Conservation (phyloP, 2,329 filamentous ascomycete species). For the Pseudofabraea citricarpa region DNA sequence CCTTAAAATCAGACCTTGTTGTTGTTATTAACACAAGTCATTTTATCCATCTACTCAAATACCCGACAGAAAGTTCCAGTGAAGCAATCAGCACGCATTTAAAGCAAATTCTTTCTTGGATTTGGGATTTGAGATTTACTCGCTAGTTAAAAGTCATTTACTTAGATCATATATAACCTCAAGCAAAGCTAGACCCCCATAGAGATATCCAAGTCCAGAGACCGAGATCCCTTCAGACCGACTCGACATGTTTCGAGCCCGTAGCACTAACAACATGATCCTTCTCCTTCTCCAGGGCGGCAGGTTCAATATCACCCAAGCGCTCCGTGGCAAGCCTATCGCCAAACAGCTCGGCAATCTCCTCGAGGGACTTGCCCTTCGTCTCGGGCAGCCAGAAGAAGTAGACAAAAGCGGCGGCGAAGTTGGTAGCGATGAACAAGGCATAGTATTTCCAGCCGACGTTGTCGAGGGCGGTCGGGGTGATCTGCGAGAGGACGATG, state of each 20-base stretch:
- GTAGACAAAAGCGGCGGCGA: conserved; percentile 28
- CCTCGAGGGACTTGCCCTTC: conserved; percentile 61
- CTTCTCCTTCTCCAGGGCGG: not conserved
- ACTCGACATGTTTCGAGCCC: not conserved
- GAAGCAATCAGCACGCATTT: too few relatives aligned
- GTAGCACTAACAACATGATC: not conserved
- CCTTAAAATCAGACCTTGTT: too few relatives aligned
- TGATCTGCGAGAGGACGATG: conserved; percentile 28
- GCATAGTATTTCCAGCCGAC: conserved; percentile 35
- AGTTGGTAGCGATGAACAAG: conserved; percentile 30
- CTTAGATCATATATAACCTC: too few relatives aligned
- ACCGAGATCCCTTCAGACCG: too few relatives aligned
- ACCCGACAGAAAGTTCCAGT: too few relatives aligned
- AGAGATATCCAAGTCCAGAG: too few relatives aligned
- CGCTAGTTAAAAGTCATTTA: too few relatives aligned
- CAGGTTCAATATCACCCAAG: not conserved
- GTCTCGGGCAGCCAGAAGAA: conserved; percentile 57
- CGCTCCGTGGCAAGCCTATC: conserved; percentile 6
- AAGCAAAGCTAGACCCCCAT: too few relatives aligned
- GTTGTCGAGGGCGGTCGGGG: conserved; percentile 29
- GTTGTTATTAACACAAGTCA: too few relatives aligned
- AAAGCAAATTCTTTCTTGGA: too few relatives aligned
- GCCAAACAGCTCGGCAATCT: conserved; percentile 33
- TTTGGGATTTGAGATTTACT: too few relatives aligned
- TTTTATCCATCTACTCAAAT: too few relatives aligned